A percentile compares a stretch with the other conserved stretches of the same genome.
phyloP scores from a whole-genome alignment of 495 filamentous ascomycete genomes.

The Annulohypoxylon maeteangense region DNA sequence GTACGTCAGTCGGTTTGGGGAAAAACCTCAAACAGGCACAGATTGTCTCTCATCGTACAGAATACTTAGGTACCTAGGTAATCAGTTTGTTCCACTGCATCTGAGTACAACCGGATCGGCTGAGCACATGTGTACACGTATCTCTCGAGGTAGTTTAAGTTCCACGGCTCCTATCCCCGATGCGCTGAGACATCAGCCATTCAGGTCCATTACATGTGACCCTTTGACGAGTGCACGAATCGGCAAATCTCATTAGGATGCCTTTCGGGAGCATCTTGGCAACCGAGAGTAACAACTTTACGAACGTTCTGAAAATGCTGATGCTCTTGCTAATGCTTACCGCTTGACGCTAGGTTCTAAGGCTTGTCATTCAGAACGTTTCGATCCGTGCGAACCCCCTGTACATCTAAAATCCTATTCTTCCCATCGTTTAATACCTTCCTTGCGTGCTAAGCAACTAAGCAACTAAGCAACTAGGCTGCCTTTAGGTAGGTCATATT shows the following conservation, averaged over 20 bases:
- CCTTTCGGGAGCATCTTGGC: slow-evolving; percentile 21
- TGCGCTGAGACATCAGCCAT: slow-evolving; percentile 33
- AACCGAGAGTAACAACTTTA: slow-evolving; percentile 8
- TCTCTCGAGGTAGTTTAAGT: slow-evolving; percentile 45
- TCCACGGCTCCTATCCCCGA: slow-evolving; percentile 42
- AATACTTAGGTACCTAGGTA: slow-evolving; percentile 23
- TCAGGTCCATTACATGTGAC: slow-evolving; percentile 42
- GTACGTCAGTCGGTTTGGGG: slow-evolving; percentile 37
- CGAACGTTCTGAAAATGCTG: slow-evolving; percentile 2
- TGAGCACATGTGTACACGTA: slow-evolving; percentile 46
- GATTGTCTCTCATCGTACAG: slow-evolving; percentile 37
- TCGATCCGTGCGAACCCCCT: slow-evolving; percentile 39
- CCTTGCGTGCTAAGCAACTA: not conserved
- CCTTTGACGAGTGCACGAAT: slow-evolving; percentile 34
- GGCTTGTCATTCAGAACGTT: slow-evolving; percentile 34
- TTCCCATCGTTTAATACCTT: slow-evolving; percentile 18
- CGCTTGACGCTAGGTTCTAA: not conserved
- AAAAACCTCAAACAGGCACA: slow-evolving; percentile 43
- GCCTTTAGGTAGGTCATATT: not conserved
- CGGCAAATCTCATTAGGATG: slow-evolving; percentile 43
- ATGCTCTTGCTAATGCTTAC: not conserved
- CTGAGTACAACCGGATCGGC: slow-evolving; percentile 46
- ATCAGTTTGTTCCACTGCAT: slow-evolving; percentile 45
- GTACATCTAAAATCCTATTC: slow-evolving; percentile 20
- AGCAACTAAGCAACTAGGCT: not conserved